phyloP scores from a whole-genome alignment of 2,329 filamentous ascomycete genomes.

The Didymosphaeria variabile region DNA sequence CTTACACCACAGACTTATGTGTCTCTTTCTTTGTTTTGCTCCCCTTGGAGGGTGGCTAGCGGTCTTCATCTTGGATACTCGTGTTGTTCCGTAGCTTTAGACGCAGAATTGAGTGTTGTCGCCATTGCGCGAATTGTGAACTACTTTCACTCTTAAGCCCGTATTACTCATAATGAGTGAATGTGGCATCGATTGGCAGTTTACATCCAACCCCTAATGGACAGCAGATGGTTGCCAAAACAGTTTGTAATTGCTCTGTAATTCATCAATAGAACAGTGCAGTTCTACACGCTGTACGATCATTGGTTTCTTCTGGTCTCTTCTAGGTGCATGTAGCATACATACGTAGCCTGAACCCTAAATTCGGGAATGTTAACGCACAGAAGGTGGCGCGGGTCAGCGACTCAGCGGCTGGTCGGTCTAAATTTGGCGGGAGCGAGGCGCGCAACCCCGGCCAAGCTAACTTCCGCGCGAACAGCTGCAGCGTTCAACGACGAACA shows the following conservation, averaged over 20 bases:
- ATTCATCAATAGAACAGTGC: background rate
- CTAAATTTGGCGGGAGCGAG: conserved; percentile 21
- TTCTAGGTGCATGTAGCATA: background rate
- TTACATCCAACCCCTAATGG: background rate
- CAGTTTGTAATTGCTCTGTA: background rate
- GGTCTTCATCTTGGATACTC: conserved; percentile 17
- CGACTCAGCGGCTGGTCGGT: conserved; percentile 6
- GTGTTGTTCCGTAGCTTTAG: conserved; percentile 22
- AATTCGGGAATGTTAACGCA: conserved; percentile 24
- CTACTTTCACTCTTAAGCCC: background rate
- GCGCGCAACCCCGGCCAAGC: conserved; percentile 16
- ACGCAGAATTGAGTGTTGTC: conserved; percentile 16
- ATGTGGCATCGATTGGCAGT: background rate
- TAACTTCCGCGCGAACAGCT: conserved; percentile 15
- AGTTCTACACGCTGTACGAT: background rate
- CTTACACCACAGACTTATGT: conserved; percentile 29
- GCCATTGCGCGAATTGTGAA: conserved; percentile 13
- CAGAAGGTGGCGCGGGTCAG: conserved; percentile 32
- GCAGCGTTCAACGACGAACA: conserved; percentile 28
- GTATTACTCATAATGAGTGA: background rate
- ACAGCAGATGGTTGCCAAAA: background rate
- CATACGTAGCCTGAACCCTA: conserved; percentile 6
- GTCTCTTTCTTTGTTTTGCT: conserved; percentile 19
- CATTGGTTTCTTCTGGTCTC: background rate
- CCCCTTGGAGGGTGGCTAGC: conserved; percentile 1